Percentiles rank a stretch among this genome's conserved stretches.
phyloP scores from a whole-genome alignment of 2,329 filamentous ascomycete genomes.

The Periconia sp. region DNA sequence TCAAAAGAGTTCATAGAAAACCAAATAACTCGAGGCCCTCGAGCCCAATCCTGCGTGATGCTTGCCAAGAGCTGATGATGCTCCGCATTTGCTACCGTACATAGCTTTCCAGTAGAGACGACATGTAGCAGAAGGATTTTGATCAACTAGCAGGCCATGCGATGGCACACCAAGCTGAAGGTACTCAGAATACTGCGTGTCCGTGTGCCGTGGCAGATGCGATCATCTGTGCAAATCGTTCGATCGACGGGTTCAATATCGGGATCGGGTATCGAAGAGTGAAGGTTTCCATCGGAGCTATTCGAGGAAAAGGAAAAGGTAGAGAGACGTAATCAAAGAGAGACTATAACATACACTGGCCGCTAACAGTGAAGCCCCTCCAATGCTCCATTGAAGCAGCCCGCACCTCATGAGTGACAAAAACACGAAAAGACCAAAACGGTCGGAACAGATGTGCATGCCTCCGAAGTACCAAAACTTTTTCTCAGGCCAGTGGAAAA shows the following conservation, averaged over 20 bases:
- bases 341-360: constrained; percentile 26
- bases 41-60: neutral
- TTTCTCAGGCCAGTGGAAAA: constrained; percentile 12
- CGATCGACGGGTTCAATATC: neutral
- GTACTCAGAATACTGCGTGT: neutral
- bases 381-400: neutral
- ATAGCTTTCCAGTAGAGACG: neutral
- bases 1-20: neutral
- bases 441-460: neutral
- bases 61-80: neutral
- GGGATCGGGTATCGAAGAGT: neutral
- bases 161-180: neutral
- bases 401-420: constrained; percentile 1
- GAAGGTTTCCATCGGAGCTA: neutral
- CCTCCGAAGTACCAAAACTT: constrained; percentile 10
- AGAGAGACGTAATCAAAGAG: constrained; percentile 12
- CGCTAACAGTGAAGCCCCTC: neutral
- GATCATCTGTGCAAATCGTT: neutral
- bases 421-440: constrained; percentile 3
- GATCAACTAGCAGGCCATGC: neutral
- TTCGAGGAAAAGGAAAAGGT: neutral
- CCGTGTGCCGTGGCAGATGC: neutral
- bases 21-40: neutral
- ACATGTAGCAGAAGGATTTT: neutral
- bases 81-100: neutral